These are phyloP conservation scores for Pelargonium citronellum DNA, from an alignment of 441 rosid species.

Conservation along the genomic window DNA sequence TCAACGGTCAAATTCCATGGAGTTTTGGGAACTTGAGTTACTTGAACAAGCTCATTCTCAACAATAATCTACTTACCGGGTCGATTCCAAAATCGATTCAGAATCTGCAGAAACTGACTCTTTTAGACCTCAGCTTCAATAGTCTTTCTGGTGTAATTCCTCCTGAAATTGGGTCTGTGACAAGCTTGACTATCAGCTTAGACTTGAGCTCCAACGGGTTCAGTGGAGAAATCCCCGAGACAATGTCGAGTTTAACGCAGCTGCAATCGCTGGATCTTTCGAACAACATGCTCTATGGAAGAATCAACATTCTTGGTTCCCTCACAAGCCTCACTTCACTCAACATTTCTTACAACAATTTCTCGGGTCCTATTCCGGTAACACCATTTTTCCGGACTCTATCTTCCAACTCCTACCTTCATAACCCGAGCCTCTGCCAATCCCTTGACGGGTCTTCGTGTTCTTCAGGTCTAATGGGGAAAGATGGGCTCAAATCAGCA, in stretches of 20 bases:
- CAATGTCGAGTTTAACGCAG: slow-evolving; percentile 66
- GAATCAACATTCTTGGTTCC: slow-evolving; percentile 60
- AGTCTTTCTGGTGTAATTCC: slow-evolving; percentile 68
- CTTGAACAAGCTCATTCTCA: slow-evolving; percentile 86
- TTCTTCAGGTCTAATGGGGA: slow-evolving; percentile 39
- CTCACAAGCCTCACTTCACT: slow-evolving; percentile 81
- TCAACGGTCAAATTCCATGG: slow-evolving; percentile 55
- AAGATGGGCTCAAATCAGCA: slow-evolving; percentile 50
- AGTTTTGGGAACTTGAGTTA: slow-evolving; percentile 86
- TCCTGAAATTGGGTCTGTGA: slow-evolving; percentile 57
- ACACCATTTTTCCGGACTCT: slow-evolving; percentile 76
- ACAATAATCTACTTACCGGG: slow-evolving; percentile 67
- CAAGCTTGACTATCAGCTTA: slow-evolving; percentile 71
- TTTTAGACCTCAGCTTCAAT: slow-evolving; percentile 82
- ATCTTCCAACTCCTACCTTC: slow-evolving; percentile 52
- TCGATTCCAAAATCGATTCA: slow-evolving; percentile 56
- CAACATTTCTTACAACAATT: slow-evolving; percentile 76
- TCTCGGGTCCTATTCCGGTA: slow-evolving; percentile 82
- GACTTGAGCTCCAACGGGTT: slow-evolving; percentile 69
- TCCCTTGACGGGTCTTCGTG: slow-evolving; percentile 68
- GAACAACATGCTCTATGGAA: slow-evolving; percentile 50
- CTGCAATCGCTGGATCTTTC: slow-evolving; percentile 83
- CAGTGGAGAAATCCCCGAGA: slow-evolving; percentile 56
- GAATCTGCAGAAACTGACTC: slow-evolving; percentile 63
- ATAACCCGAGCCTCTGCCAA: slow-evolving; percentile 52